Evolutionary conservation across 805 yeast genomes (phyloP).

Genomic region (Candida sonorensis): DNA sequence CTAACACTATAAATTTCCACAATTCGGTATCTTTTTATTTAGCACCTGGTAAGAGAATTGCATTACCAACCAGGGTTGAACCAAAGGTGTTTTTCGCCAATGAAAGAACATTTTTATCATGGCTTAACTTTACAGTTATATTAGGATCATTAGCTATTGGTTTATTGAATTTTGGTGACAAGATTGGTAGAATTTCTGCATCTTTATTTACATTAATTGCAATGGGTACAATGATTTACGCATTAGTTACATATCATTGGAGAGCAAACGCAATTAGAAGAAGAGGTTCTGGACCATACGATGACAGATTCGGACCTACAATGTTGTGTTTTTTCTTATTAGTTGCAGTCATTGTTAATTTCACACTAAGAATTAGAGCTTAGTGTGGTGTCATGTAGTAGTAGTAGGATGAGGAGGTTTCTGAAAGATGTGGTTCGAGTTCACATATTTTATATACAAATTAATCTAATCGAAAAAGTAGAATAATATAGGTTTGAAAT

Average conservation of each 20-base stretch:
- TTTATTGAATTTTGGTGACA: constrained; percentile 91
- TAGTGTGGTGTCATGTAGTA: constrained; percentile 21
- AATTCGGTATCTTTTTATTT: too few species aligned
- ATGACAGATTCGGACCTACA: constrained; percentile 97
- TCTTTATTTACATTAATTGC: constrained; percentile 92
- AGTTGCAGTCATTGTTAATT: constrained; percentile 90
- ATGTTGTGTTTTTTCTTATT: constrained; percentile 90
- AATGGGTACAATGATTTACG: constrained; percentile 96
- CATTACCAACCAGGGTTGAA: constrained; percentile 95
- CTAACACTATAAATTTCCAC: too few species aligned
- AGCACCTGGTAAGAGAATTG: constrained; percentile 74
- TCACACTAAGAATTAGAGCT: constrained; percentile 70
- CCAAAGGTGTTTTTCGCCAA: constrained; percentile 99
- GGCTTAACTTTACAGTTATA: constrained; percentile 98
- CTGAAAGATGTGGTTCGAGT: too few species aligned
- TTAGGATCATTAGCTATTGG: constrained; percentile 97
- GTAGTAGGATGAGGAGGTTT: too few species aligned
- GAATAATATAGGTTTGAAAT: too few species aligned
- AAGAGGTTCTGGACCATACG: constrained; percentile 99
- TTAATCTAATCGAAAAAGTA: too few species aligned
- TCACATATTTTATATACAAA: too few species aligned
- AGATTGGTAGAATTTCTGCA: constrained; percentile 86
- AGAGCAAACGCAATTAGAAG: constrained; percentile 97
- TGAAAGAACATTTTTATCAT: constrained; percentile 95
- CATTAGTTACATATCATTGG: constrained; percentile 96